Percentiles rank a stretch among this genome's conserved stretches.
Evolutionary conservation across 371 early-diverging fungal species (phyloP).

Genomic region (Mortierella sp.): DNA sequence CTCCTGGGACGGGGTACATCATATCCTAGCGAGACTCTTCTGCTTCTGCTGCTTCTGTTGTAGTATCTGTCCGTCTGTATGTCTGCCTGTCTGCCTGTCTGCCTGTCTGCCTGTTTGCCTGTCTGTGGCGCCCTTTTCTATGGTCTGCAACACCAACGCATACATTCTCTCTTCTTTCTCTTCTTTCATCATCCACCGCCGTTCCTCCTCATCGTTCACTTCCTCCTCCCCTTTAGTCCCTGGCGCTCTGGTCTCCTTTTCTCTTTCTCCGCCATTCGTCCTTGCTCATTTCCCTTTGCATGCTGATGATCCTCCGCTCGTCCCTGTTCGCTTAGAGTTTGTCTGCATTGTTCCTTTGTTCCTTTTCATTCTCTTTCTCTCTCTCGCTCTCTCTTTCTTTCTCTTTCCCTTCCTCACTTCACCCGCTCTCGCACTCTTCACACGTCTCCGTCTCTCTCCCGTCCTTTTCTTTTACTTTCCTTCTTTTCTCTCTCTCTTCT

Average conservation of each 20-base stretch:
- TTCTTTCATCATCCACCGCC: not conserved
- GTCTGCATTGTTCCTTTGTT: not conserved
- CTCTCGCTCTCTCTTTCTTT: not conserved
- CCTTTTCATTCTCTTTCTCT: not conserved
- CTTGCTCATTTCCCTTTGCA: no score
- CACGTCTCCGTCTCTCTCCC: not conserved
- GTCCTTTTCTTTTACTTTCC: not conserved
- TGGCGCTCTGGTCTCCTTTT: no score
- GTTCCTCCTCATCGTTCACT: not conserved
- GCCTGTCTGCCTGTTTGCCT: not conserved
- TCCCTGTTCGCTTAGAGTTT: no score
- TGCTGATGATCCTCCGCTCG: no score
- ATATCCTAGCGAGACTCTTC: no score
- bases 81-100: no score
- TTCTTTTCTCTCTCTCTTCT: no score
- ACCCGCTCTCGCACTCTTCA: not conserved
- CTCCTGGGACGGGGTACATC: no score
- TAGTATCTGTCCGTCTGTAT: no score
- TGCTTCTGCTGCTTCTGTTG: no score
- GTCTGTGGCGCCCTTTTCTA: not conserved
- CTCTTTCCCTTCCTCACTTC: not conserved
- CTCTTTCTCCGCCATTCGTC: no score
- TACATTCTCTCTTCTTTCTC: not conserved
- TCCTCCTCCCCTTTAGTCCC: conserved; percentile 3
- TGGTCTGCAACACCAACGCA: not conserved